Conservation (phyloP, 2,329 filamentous ascomycete species). For the Blastomyces percursus region DNA sequence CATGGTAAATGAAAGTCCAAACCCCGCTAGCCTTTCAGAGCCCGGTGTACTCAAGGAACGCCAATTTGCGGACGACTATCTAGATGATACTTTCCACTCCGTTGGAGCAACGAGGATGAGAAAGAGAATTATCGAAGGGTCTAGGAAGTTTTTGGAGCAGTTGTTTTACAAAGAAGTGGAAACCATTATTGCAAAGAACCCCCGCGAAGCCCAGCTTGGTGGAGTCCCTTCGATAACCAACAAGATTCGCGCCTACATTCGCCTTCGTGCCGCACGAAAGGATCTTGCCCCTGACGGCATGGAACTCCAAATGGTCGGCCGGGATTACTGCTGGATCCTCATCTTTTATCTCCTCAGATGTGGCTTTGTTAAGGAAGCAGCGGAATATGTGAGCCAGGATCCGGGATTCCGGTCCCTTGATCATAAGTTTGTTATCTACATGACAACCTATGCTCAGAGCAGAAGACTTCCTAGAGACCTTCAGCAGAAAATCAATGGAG, state of each 20-base stretch:
- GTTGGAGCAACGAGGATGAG: constrained; percentile 54
- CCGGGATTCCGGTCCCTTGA: constrained; percentile 81
- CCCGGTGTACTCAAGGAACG: constrained; percentile 61
- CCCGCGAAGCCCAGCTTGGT: constrained; percentile 77
- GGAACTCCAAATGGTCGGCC: constrained; percentile 65
- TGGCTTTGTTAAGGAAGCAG: constrained; percentile 73
- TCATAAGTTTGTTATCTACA: constrained; percentile 77
- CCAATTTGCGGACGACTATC: constrained; percentile 63
- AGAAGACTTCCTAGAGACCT: constrained; percentile 66
- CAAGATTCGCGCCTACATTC: constrained; percentile 86
- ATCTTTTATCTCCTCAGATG: constrained; percentile 84
- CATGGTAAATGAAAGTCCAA: constrained; percentile 62
- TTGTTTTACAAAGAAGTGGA: constrained; percentile 72
- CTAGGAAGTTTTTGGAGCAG: constrained; percentile 67
- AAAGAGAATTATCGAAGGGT: constrained; percentile 69
- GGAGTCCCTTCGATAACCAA: constrained; percentile 78
- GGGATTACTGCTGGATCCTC: constrained; percentile 86
- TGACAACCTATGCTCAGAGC: constrained; percentile 73
- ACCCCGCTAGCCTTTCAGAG: constrained; percentile 48
- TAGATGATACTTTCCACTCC: constrained; percentile 62
- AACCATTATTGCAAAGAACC: constrained; percentile 65
- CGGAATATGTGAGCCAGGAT: constrained; percentile 71
- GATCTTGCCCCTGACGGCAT: constrained; percentile 73
- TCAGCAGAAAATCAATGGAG: constrained; percentile 77
- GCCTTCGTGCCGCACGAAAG: constrained; percentile 66